Percentiles rank a stretch among this genome's conserved stretches.
phyloP scores from a whole-genome alignment of 768 basidiomycete genomes.

The Lactifluus echinatus region DNA sequence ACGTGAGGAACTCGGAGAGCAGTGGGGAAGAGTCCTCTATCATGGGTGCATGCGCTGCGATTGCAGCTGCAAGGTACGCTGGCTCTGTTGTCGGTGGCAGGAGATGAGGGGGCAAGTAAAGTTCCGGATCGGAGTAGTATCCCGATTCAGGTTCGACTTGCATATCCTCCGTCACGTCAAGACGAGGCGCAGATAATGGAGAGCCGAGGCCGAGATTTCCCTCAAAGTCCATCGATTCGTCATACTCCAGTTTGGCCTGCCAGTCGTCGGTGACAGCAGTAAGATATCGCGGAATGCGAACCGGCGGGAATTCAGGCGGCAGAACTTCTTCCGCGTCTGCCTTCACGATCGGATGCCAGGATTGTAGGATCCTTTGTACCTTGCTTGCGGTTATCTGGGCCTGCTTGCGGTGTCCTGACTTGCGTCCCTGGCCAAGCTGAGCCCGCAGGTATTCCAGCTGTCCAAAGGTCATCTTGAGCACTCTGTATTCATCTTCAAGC shows the following conservation, averaged over 20 bases:
- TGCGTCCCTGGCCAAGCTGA: background rate
- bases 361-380: background rate
- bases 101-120: constrained; percentile 7
- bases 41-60: background rate
- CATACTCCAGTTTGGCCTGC: background rate
- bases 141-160: background rate
- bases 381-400: background rate
- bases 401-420: background rate
- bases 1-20: background rate
- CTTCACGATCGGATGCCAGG: constrained; percentile 1
- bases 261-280: background rate
- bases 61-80: background rate
- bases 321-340: background rate
- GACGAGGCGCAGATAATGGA: background rate
- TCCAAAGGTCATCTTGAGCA: constrained; percentile 6
- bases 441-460: background rate
- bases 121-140: background rate
- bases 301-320: background rate
- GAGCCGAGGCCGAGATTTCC: background rate
- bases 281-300: background rate
- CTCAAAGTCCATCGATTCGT: background rate
- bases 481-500: background rate
- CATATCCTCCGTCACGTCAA: background rate
- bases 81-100: background rate
- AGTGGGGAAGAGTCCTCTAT: background rate